Evolutionary conservation across 2,329 filamentous ascomycete genomes (phyloP), one percentile per base, ranked within the genome.

Genomic region (Exophiala lecanii-corni): DNA sequence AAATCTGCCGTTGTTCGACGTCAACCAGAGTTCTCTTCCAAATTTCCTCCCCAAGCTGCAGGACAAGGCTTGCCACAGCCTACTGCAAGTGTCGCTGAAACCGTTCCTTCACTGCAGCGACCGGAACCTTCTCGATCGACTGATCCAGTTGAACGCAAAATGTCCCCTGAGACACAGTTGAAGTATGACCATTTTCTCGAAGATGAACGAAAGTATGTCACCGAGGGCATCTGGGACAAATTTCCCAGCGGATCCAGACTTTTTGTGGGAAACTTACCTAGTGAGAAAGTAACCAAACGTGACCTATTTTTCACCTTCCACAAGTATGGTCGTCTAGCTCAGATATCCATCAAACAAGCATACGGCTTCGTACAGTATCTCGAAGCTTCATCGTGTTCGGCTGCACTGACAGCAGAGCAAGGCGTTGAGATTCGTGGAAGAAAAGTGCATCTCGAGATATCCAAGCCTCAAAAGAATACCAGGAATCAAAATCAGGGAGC

Each of bases 301-400:
- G 89, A 97, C 64, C 81, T 97, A 6, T 97, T 95, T 66, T 84
- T 94, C 60, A 75, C 91, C 13, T 97, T 98, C 61, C 81, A 89
- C 59, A 77, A 75, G 44, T 89, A 88, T 61, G 92, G 92, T 41
- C 83, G 82, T 49, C 72, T 98, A 35, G 91, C 89, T 2, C 92
- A 98, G 62, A 92, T 97, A 47, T 94, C 89, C 1, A 87, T 97
- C 56, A 97, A 97, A 65, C 89, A 92, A 54, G 89, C 89, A 1
- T 97, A 95, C 65, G 92, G 92, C 1, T 98, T 97, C 61, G 89
- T 97, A 25, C 92, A 97, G 62, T 98, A 94, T 54, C 76, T 95
- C 53, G 82, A 87, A 20, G 70, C 81, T 3, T 73, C 76, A 2
- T 83, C 91, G 58, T 94, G 89, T 52, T 73, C 77, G 43, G 73